Base-by-base conservation (phyloP, 2,329 filamentous ascomycete genomes). In the Xylariaceae sp. region DNA sequence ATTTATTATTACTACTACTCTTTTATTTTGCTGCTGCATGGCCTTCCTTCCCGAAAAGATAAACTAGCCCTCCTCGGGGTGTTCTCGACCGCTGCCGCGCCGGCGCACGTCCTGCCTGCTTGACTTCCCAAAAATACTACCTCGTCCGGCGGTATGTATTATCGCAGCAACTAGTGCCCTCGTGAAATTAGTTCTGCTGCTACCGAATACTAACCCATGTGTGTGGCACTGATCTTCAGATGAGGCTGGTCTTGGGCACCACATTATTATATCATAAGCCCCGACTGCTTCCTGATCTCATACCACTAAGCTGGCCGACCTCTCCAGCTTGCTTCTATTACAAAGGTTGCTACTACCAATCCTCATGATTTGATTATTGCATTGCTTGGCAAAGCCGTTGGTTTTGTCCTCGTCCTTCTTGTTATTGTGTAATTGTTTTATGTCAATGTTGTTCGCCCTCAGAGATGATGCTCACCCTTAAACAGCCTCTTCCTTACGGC, bases 391-490 rank as follows among this genome's bases (percentile, higher is more conserved):
- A 34, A 29, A 22, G 17, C 42, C n/a, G 63, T 65, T 63, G 60
- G 58, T 64, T 57, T 55, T 53, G 55, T 61, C 56, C 55, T 53
- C 53, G 47, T 44, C 47, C 52, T 46, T 40, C 61, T 65, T 63
- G 60, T 58, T 64, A 57, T 55, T 53, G 55, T 61, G 55, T 55
- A 53, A 53, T 48, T 45, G 46, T 52, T 45, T 40, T 40, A 22
- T n/a, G n/a, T n/a, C n/a, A n/a, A n/a, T n/a, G n/a, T n/a, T n/a
- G n/a, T n/a, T n/a, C n/a, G n/a, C 49, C 47, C 53, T 48, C 49
- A 56, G 59, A 61, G 66, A 80, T 70, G 69, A 80, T 81, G 76
- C 77, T 80, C 72, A 80, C 77, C 67, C 67, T 75, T 63, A 79
- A 73, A 68, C 77, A 81, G 75, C 74, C 76, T 69, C 67, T 68